Evolutionary conservation across 805 yeast species (phyloP), one percentile per base, ranked within the genome.

Genomic region (Wickerhamiella sergipiensis): DNA sequence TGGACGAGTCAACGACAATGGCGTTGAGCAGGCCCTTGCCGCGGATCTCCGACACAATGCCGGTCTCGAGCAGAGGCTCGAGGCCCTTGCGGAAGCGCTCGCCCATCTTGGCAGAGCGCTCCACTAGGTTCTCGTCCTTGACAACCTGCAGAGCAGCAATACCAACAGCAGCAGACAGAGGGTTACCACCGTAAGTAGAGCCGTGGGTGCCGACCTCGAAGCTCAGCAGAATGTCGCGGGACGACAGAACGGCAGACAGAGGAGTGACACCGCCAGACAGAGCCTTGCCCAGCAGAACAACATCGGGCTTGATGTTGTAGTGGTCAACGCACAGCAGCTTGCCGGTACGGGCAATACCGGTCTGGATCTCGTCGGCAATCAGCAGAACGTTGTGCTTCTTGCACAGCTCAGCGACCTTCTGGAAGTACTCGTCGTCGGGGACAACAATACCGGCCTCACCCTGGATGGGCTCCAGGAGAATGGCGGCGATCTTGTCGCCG

Each of bases 381-480:
- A 90, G 77, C 65, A 90, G 73, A 33, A 86, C 89, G 62, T 90
- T 88, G 75, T 89, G 74, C 68, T 87, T 71, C 61, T 78, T 79
- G 72, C 96, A 87, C 55, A 87, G 73, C 50, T 70, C 80, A 58
- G 78, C 77, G 31, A 89, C 95, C 60, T 74, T 71, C 49, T 80
- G 68, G 58, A 90, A 76, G 71, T 89, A 90, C 61, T 78, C 94
- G 47, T 66, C 70, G 57, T 92, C 92, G 50, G 97, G 97, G 23
- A 89, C 96, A 24, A 89, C 90, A 58, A 90, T 90, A 59, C 97
- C 97, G 33, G 97, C 97, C 68, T 90, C 97, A 67, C 97, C 97
- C 68, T 90, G 97, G 63, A 89, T 89, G 55, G 97, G 97, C 71
- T 90, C 97, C 60, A 90, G 78, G 57, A 90, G 71, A 58, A 90